These are phyloP conservation scores for Fusarium sp. DNA, from an alignment of 2,329 filamentous ascomycete species.

Conservation along the genomic window DNA sequence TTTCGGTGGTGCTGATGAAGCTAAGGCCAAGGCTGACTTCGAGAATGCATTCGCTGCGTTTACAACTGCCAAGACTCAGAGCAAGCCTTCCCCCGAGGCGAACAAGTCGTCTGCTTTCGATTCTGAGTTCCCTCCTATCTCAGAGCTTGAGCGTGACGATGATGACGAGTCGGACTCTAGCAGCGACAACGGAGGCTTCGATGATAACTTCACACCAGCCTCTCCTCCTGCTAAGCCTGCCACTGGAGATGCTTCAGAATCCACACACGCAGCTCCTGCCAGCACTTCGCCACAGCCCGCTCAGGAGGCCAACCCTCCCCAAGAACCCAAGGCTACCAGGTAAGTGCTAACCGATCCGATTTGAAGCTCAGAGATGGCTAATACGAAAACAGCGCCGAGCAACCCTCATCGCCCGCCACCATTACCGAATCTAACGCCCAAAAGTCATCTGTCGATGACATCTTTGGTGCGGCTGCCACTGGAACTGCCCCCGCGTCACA, in stretches of 20 bases:
- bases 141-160: conserved; percentile 79
- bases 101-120: conserved; percentile 67
- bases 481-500: conserved; percentile 44
- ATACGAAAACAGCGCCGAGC: conserved; percentile 44
- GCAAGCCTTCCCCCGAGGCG: conserved; percentile 56
- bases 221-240: conserved; percentile 57
- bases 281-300: conserved; percentile 38
- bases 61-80: conserved; percentile 62
- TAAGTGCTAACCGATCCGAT: conserved; percentile 24
- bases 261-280: conserved; percentile 13
- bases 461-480: conserved; percentile 54
- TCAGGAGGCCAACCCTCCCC: conserved; percentile 38
- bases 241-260: conserved; percentile 27
- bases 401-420: conserved; percentile 50
- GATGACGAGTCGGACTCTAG: conserved; percentile 82
- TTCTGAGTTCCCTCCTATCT: conserved; percentile 91
- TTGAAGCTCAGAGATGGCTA: neutral
- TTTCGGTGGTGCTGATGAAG: conserved; percentile 65
- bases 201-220: conserved; percentile 87
- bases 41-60: conserved; percentile 88
- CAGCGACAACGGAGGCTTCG: conserved; percentile 85
- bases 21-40: conserved; percentile 81
- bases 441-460: conserved; percentile 55
- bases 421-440: conserved; percentile 45
- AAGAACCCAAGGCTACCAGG: conserved; percentile 44